phyloP scores from a whole-genome alignment of 306 rosid genomes.

The Acacia acuminata region DNA sequence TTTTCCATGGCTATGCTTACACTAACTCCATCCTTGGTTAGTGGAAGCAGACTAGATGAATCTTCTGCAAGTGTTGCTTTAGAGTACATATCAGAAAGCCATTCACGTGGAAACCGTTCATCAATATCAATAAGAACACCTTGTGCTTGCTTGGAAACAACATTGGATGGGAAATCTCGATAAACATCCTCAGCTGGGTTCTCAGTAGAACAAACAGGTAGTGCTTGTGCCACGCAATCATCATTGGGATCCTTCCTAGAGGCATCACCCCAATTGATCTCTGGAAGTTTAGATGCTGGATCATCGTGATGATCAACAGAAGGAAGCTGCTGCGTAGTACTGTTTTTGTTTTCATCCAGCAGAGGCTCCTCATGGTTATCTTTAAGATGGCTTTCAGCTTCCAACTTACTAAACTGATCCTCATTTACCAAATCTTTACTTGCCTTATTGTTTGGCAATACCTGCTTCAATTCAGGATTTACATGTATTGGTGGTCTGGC shows the following conservation, averaged over 20 bases:
- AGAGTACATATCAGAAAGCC: slow-evolving; percentile 57
- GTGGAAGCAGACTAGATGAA: slow-evolving; percentile 37
- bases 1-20: slow-evolving; percentile 62
- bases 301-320: slow-evolving; percentile 31
- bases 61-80: slow-evolving; percentile 46
- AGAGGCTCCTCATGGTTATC: slow-evolving; percentile 30
- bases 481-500: slow-evolving; percentile 20
- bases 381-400: not conserved
- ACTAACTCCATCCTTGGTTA: slow-evolving; percentile 49
- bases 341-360: slow-evolving; percentile 31
- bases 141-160: slow-evolving; percentile 41
- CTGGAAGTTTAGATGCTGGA: slow-evolving; percentile 35
- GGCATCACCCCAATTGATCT: slow-evolving; percentile 38
- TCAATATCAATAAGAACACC: slow-evolving; percentile 63
- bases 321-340: slow-evolving; percentile 28
- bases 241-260: slow-evolving; percentile 27
- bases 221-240: slow-evolving; percentile 10
- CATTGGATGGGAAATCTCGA: slow-evolving; percentile 36
- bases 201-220: slow-evolving; percentile 33
- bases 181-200: slow-evolving; percentile 30
- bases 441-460: not conserved
- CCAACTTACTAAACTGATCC: not conserved
- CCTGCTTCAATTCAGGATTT: slow-evolving; percentile 12
- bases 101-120: slow-evolving; percentile 65
- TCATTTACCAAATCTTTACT: not conserved